Base-by-base conservation (phyloP, 768 basidiomycete species). In the Lactarius sanguifluus region DNA sequence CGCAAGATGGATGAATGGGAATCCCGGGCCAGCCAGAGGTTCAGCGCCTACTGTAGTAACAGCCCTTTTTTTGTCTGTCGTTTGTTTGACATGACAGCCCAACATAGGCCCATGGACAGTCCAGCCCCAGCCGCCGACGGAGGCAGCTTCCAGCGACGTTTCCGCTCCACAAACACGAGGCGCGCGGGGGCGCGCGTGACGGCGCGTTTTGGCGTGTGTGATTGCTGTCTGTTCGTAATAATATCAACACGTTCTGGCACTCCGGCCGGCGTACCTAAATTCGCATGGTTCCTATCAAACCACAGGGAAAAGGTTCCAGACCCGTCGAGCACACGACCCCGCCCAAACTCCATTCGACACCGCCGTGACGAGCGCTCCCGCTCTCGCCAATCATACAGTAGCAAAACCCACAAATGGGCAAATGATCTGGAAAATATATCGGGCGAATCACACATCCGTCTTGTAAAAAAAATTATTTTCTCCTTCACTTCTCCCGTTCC, bases 81-180 rank as follows among this genome's bases (percentile, higher is more conserved):
- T 23, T 12, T 47, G 45, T 23, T 12, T 47, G 20, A 15, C n/a
- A n/a, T 45, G 43, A 16, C 43, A 12, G 20, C 45, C 45, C 1
- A 47, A n/a, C 4, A 6, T 4, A 12, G 45, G 45, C 13, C 47
- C 30, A 40, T 40, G 15, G 38, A 40, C 38, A 16, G 18, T 45
- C 63, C 36, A 36, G 58, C 16, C 61, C 66, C 38, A 50, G 34
- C 66, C 66, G 65, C 65, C 45, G 55, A 34, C 47, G 45, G n/a
- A 1, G 36, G 6, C 20, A 25, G 25, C 45, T 32, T 67, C 66
- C 66, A 67, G 66, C 66, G 66, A 67, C 41, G 28, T 67, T 67
- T 67, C 66, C 62, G 66, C 66, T 67, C 66, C 66, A 67, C 66
- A 67, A 55, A 55, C 66, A 67, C 57, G 66, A 63, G 66, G 62